These are phyloP conservation scores for Phytophthora nicotianae DNA, from an alignment of 352 stramenopile species.

Conservation along the genomic window DNA sequence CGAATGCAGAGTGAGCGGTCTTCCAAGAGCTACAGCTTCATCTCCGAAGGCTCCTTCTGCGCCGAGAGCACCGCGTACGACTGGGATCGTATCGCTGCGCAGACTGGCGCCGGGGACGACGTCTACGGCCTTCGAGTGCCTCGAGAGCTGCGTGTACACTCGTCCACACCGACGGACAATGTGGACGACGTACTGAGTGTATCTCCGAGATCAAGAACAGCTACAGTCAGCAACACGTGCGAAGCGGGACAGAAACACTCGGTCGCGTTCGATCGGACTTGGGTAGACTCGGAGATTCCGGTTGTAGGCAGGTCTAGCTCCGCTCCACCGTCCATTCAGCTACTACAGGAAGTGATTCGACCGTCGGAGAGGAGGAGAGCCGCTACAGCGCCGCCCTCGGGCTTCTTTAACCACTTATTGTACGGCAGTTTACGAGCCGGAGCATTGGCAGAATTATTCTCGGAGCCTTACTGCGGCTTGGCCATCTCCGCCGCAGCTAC, in stretches of 20 bases:
- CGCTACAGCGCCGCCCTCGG: conserved; percentile 47
- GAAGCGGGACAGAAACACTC: conserved; percentile 49
- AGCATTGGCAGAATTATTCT: conserved; percentile 61
- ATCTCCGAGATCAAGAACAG: conserved; percentile 18
- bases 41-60: conserved; percentile 79
- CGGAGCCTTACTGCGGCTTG: conserved; percentile 63
- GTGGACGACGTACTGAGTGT: conserved; percentile 25
- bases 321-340: conserved; percentile 62
- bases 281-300: conserved; percentile 52
- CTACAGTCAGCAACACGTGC: conserved; percentile 19
- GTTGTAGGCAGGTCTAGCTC: conserved; percentile 65
- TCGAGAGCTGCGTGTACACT: conserved; percentile 29
- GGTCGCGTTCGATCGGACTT: conserved; percentile 61
- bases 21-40: conserved; percentile 80
- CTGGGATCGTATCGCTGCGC: conserved; percentile 38
- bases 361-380: conserved; percentile 48
- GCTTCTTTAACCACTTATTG: conserved; percentile 77
- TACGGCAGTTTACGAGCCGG: conserved; percentile 72
- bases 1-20: conserved; percentile 37
- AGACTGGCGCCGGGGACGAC: conserved; percentile 28
- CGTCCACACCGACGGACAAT: conserved; percentile 35
- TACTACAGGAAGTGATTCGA: conserved; percentile 58
- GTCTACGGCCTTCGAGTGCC: conserved; percentile 28
- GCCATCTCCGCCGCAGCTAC: conserved; percentile 57
- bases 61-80: conserved; percentile 43